Base-by-base conservation (phyloP, 2,329 filamentous ascomycete genomes). In the Pseudodiploospora longispora region DNA sequence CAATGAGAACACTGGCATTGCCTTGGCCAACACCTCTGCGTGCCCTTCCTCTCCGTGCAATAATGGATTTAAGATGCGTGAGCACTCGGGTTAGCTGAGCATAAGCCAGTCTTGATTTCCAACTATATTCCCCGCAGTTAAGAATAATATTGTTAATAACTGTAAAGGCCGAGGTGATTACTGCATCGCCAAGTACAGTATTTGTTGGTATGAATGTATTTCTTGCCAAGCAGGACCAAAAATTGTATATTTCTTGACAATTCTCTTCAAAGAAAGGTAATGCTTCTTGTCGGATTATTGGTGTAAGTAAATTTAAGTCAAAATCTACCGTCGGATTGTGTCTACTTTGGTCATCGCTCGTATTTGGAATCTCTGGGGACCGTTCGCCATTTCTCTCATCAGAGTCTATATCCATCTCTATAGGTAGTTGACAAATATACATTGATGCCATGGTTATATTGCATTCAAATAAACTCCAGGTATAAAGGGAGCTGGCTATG, bases 171-270 rank as follows among this genome's bases (percentile, higher is more conserved):
- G 33, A 36, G 12, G 38, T 40, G 5, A 44, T 44, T 27, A 36
- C 27, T 28, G 33, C 10, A 28, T 44, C 12, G 19, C 19, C 27
- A 29, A 44, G 38, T 6, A 32, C 9, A 3, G 30, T 27, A 32
- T 40, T 40, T 27, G 28, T 10, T n/a, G 29, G 42, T 27, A 44
- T 31, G 12, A 10, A 8, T 30, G 42, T 44, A n/a, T 40, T 40
- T 36, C 38, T 44, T 37, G 19, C 32, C n/a, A 44, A 12, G 27
- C 33, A 36, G 8, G 42, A 41, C 42, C 12, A 44, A 30, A 44
- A 44, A 31, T 44, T 6, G n/a, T 40, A 10, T 10, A 44, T 40
- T 40, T 44, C 42, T n/a, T 44, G 19, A 30, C 19, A 40, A 10
- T 40, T 9, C 2, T 4, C 27, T 19, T 44, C 6, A 44, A 44